Evolutionary conservation across 495 filamentous ascomycete genomes (phyloP).

Genomic region (Cercophora scortea): DNA sequence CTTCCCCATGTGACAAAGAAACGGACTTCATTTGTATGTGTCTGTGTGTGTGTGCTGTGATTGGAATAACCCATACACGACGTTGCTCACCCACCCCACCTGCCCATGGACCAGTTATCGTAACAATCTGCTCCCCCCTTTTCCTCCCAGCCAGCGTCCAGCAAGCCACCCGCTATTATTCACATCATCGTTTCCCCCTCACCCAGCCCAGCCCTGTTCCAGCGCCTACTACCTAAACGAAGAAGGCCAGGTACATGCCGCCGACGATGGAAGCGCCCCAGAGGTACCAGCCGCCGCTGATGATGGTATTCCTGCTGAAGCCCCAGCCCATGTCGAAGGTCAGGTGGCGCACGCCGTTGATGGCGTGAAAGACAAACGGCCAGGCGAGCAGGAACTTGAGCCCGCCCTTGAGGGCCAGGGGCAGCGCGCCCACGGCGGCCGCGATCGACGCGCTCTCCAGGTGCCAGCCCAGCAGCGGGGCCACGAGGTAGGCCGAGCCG

Average conservation of each 20-base stretch:
- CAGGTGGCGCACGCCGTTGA: constrained; percentile 90
- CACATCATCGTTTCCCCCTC: neutral
- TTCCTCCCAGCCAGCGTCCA: neutral
- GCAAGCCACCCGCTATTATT: neutral
- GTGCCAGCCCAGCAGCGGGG: constrained; percentile 77
- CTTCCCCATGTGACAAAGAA: no score
- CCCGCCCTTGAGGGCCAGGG: constrained; percentile 57
- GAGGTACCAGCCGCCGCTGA: constrained; percentile 66
- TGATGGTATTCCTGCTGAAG: constrained; percentile 63
- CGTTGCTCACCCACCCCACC: constrained; percentile 3
- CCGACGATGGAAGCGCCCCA: constrained; percentile 59
- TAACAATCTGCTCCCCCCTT: constrained; percentile 1
- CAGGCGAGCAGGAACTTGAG: constrained; percentile 66
- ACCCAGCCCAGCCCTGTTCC: neutral
- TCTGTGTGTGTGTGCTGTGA: no score
- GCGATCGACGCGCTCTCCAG: constrained; percentile 73
- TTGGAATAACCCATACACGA: constrained; percentile 7
- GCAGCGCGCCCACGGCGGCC: constrained; percentile 66
- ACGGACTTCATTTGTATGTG: no score
- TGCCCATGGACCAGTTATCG: constrained; percentile 6
- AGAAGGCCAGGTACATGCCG: constrained; percentile 50
- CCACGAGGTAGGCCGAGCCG: constrained; percentile 71
- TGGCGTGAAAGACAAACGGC: constrained; percentile 79
- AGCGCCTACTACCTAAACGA: constrained; percentile 25
- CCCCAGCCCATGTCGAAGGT: constrained; percentile 69